These are phyloP conservation scores for Penicillium sp. DNA, from an alignment of 2,329 filamentous ascomycete species.

Conservation along the genomic window DNA sequence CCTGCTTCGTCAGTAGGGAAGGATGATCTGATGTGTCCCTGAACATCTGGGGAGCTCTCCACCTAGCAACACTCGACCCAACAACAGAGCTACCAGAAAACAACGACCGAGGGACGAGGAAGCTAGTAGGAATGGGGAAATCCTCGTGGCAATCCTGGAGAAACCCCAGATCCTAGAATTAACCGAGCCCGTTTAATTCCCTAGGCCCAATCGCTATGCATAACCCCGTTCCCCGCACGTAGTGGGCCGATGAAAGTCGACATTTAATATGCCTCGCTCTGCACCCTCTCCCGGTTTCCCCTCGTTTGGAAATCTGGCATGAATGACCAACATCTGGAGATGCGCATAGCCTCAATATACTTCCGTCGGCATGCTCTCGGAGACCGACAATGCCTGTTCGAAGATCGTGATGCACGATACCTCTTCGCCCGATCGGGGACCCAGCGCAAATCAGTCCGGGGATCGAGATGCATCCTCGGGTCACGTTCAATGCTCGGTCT, in stretches of 20 bases:
- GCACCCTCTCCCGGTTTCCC: constrained; percentile 2
- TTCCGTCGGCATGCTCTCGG: constrained; percentile 34
- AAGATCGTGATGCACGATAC: constrained; percentile 6
- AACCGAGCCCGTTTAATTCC: constrained; percentile 9
- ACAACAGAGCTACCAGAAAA: not conserved
- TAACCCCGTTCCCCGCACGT: constrained; percentile 7
- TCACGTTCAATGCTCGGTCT: constrained; percentile 35
- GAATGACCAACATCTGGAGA: constrained; percentile 5
- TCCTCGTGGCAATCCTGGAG: not conserved
- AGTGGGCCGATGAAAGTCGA: not conserved
- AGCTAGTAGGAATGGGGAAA: not conserved
- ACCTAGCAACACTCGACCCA: not conserved
- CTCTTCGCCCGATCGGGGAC: not conserved
- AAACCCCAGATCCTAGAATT: constrained; percentile 11
- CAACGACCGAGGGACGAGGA: not conserved
- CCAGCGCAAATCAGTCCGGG: constrained; percentile 1
- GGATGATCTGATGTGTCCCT: not conserved
- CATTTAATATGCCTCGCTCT: not conserved
- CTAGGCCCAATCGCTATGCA: not conserved
- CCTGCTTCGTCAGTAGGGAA: not conserved
- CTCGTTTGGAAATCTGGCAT: constrained; percentile 7
- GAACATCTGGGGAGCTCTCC: not conserved
- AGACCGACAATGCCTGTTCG: constrained; percentile 23
- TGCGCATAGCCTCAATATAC: constrained; percentile 31
- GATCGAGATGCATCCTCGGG: constrained; percentile 11